Percentiles rank a stretch among this genome's conserved stretches.
Evolutionary conservation across 2,329 filamentous ascomycete species (phyloP).

Genomic region (Claviceps sp.): DNA sequence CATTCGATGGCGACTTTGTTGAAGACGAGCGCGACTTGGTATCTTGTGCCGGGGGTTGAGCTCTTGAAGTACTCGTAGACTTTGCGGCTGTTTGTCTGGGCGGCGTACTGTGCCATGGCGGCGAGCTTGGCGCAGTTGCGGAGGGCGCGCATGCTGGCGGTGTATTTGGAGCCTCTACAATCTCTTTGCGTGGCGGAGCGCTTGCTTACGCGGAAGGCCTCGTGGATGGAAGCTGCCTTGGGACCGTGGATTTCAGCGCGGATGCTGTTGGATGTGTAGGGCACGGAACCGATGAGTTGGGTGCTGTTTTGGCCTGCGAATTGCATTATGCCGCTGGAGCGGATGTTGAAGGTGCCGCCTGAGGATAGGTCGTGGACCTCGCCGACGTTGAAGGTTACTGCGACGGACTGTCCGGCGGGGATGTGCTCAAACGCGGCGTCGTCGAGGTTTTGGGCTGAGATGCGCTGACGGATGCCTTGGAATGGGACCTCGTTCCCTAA

Average conservation of each 20-base stretch:
- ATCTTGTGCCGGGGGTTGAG: conserved; percentile 28
- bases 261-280: conserved; percentile 47
- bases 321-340: conserved; percentile 41
- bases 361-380: conserved; percentile 37
- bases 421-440: conserved; percentile 37
- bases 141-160: conserved; percentile 35
- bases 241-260: conserved; percentile 43
- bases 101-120: conserved; percentile 34
- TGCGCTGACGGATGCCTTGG: conserved; percentile 27
- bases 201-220: conserved; percentile 31
- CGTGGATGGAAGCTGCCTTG: conserved; percentile 35
- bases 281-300: conserved; percentile 37
- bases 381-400: conserved; percentile 39
- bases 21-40: conserved; percentile 37
- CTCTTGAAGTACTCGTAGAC: conserved; percentile 53
- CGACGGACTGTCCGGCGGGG: conserved; percentile 32
- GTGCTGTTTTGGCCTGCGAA: conserved; percentile 37
- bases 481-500: conserved; percentile 30
- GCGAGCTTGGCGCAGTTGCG: conserved; percentile 41
- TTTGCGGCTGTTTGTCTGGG: conserved; percentile 35
- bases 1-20: conserved; percentile 42
- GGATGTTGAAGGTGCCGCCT: conserved; percentile 42
- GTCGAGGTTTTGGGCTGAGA: conserved; percentile 19
- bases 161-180: conserved; percentile 36
- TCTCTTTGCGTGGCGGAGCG: conserved; percentile 38